Evolutionary conservation across 2,329 filamentous ascomycete genomes (phyloP).

Genomic region (Cryphonectria japonica): DNA sequence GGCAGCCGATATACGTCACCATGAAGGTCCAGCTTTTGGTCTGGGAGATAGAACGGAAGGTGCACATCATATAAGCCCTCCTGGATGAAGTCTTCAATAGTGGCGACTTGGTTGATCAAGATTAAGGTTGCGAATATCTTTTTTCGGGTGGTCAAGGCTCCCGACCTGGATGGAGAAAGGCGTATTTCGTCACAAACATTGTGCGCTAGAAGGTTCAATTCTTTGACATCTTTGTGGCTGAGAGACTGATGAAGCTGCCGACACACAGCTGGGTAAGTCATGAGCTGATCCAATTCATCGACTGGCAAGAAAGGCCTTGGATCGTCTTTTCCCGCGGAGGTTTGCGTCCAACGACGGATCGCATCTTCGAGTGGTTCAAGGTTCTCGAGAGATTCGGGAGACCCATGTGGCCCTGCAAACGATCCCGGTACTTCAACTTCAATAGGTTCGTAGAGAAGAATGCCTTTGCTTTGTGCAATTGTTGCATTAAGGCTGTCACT

Average conservation of each 20-base stretch:
- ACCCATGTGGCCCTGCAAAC: too few species aligned
- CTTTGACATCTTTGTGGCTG: background rate
- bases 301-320: constrained; percentile 6
- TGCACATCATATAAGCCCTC: constrained; percentile 13
- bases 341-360: background rate
- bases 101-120: background rate
- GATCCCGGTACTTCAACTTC: background rate
- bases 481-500: background rate
- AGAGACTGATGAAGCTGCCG: constrained; percentile 19
- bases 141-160: background rate
- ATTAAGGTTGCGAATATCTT: constrained; percentile 18
- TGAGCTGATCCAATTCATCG: constrained; percentile 33
- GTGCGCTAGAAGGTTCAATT: background rate
- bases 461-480: background rate
- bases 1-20: background rate
- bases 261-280: constrained; percentile 38
- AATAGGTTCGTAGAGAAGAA: background rate
- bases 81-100: constrained; percentile 5
- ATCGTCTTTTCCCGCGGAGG: background rate
- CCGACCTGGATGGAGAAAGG: background rate
- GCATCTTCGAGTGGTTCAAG: background rate
- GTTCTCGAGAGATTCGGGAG: background rate
- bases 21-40: background rate
- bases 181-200: background rate
- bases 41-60: constrained; percentile 15